Conservation (phyloP, 768 basidiomycete species). For the Podaxis sp. region DNA sequence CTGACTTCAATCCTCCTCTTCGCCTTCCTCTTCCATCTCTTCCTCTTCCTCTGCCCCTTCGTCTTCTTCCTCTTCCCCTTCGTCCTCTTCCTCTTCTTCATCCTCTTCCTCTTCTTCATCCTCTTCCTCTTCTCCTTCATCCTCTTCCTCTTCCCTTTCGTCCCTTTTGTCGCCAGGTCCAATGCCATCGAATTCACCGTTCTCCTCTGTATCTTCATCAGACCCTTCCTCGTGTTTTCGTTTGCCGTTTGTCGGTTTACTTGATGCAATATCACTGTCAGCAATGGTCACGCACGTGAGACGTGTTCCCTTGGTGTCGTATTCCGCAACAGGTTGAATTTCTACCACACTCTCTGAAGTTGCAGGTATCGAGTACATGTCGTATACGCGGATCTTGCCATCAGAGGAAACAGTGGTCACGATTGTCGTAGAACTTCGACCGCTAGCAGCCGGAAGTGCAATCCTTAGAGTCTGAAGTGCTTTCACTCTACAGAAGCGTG, state of each 20-base stretch:
- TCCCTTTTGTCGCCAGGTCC: constrained; percentile 14
- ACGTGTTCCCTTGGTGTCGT: constrained; percentile 85
- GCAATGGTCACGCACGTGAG: constrained; percentile 62
- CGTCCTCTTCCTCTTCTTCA: constrained; percentile 24
- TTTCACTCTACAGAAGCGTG: constrained; percentile 59
- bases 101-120: constrained; percentile 23
- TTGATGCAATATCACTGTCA: constrained; percentile 26
- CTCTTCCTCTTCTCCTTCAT: constrained; percentile 26
- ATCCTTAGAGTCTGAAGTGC: constrained; percentile 68
- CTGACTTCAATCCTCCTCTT: constrained; percentile 25
- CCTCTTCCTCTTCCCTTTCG: constrained; percentile 25
- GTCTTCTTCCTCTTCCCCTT: constrained; percentile 18
- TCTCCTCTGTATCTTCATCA: constrained; percentile 21
- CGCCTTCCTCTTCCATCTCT: constrained; percentile 29
- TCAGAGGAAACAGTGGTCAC: constrained; percentile 86
- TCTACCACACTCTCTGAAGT: constrained; percentile 24
- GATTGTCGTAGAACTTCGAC: constrained; percentile 50
- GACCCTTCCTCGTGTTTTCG: constrained; percentile 24
- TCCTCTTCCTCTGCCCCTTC: constrained; percentile 27
- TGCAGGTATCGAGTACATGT: constrained; percentile 52
- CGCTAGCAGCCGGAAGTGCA: constrained; percentile 43
- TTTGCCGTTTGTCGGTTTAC: constrained; percentile 19
- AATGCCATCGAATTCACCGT: constrained; percentile 21
- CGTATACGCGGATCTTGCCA: constrained; percentile 77
- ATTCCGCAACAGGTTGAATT: constrained; percentile 58